Evolutionary conservation across 2,329 filamentous ascomycete species (phyloP).

Genomic region (Simplicillium sp.): DNA sequence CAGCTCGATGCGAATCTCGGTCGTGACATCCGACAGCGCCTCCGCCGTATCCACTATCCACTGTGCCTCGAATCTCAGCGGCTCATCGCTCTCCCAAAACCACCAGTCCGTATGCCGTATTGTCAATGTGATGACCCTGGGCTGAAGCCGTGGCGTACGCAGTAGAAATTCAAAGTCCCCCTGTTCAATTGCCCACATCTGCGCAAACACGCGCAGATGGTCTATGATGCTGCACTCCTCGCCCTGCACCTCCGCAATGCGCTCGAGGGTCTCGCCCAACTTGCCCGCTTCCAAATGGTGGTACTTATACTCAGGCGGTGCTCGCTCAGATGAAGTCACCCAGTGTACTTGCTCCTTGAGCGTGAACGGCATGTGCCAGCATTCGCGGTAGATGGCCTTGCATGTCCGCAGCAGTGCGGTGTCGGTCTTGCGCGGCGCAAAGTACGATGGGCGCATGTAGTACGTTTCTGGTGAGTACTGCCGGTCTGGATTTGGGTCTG

Average conservation of each 20-base stretch:
- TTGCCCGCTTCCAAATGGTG: too few species aligned
- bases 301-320: conserved; percentile 15
- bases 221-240: conserved; percentile 15
- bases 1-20: conserved; percentile 31
- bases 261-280: conserved; percentile 4
- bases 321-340: conserved; percentile 18
- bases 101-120: conserved; percentile 41
- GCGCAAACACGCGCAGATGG: conserved; percentile 29
- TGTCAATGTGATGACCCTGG: conserved; percentile 29
- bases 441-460: conserved; percentile 30
- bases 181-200: conserved; percentile 25
- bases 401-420: conserved; percentile 31
- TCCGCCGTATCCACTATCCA: conserved; percentile 23
- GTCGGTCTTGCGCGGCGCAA: conserved; percentile 23
- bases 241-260: conserved; percentile 9
- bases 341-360: conserved; percentile 29
- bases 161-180: conserved; percentile 15
- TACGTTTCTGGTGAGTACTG: conserved; percentile 20
- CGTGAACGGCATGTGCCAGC: conserved; percentile 31
- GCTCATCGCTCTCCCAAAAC: conserved; percentile 28
- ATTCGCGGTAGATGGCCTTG: conserved; percentile 28
- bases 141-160: conserved; percentile 17
- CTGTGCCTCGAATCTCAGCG: conserved; percentile 21
- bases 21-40: conserved; percentile 20
- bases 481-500: conserved; percentile 16